Evolutionary conservation across 768 basidiomycete genomes (phyloP), one percentile per base, ranked within the genome.

Genomic region (Suillus subaureus): DNA sequence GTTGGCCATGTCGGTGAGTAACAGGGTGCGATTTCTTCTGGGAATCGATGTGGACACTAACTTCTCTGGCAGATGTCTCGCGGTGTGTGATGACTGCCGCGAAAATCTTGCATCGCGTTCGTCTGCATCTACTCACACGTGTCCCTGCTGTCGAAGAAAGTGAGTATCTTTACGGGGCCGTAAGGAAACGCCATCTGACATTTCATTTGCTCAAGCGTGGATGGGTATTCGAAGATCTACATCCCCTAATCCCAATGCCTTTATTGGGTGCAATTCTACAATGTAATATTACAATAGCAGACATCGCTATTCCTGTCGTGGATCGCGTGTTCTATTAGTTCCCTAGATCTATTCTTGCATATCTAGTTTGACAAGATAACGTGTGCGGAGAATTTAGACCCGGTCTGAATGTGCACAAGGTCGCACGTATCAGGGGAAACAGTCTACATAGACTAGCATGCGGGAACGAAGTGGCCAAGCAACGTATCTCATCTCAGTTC

Each of bases 1-100:
- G 90, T 70, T 93, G 91, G 91, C 91, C 91, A n/a, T 93, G 91
- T 74, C 85, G 91, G 89, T 91, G 64, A 71, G 84, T 72, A 16
- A 61, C n/a, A 11, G 23, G 4, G 49, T 35, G 56, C 45, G 21
- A 28, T 57, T 57, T 12, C 2, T 12, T 18, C 5, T 51, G 23
- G 23, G 55, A 57, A 49, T 23, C 26, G 7, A 63, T 21, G 65
- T 58, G 65, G n/a, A 58, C 67, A 7, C 28, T 52, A 9, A 62
- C 2, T 13, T 28, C 12, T 35, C 3, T 31, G 51, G 47, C 64
- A 85, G 84, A 57, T 86, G 84, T 67, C 78, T 85, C 21, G 79
- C 85, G 1, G 69, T 85, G 37, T 85, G 84, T 66, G 84, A 85
- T 47, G 84, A 86, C 72, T 85, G 84, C 66, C 79, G 84, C 64